These are phyloP conservation scores for Apophysomyces ossiformis DNA, from an alignment of 371 early-diverging fungal genomes.

Conservation along the genomic window DNA sequence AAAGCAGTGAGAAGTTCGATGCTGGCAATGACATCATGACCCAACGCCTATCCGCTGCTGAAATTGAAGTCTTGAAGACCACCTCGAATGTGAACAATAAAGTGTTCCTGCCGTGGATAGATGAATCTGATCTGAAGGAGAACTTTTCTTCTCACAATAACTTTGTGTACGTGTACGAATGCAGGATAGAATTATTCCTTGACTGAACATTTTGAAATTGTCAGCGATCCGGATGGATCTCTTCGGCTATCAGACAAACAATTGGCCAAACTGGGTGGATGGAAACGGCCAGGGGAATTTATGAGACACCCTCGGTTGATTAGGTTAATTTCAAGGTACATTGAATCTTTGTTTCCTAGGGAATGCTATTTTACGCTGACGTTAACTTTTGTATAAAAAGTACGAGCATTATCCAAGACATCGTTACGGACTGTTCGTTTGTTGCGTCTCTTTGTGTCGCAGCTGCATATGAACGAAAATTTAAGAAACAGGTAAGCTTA, in stretches of 20 bases:
- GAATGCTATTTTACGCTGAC: too few species aligned
- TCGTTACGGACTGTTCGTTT: constrained; percentile 94
- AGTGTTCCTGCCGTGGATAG: constrained; percentile 79
- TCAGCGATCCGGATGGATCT: constrained; percentile 75
- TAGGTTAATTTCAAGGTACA: constrained; percentile 61
- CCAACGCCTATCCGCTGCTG: constrained; percentile 44
- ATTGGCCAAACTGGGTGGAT: constrained; percentile 70
- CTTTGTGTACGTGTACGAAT: constrained; percentile 38
- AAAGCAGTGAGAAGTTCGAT: constrained; percentile 1
- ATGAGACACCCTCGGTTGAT: constrained; percentile 72
- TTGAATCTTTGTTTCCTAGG: constrained; percentile 15
- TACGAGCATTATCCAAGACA: constrained; percentile 73
- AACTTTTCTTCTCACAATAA: constrained; percentile 52
- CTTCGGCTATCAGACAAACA: constrained; percentile 80
- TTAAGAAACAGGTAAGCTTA: constrained; percentile 64
- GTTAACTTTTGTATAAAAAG: constrained; percentile 13
- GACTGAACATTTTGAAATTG: not conserved
- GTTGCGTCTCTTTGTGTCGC: constrained; percentile 90
- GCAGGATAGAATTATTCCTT: too few species aligned
- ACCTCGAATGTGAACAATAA: constrained; percentile 77
- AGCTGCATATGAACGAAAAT: constrained; percentile 81
- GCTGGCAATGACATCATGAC: constrained; percentile 12
- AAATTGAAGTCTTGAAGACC: constrained; percentile 64
- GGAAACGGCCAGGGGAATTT: constrained; percentile 82
- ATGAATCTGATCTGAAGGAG: constrained; percentile 65